A percentile compares a stretch with the other conserved stretches of the same genome.
These are phyloP conservation scores for Draba incana DNA, from an alignment of 345 rosid species.

Conservation along the genomic window DNA sequence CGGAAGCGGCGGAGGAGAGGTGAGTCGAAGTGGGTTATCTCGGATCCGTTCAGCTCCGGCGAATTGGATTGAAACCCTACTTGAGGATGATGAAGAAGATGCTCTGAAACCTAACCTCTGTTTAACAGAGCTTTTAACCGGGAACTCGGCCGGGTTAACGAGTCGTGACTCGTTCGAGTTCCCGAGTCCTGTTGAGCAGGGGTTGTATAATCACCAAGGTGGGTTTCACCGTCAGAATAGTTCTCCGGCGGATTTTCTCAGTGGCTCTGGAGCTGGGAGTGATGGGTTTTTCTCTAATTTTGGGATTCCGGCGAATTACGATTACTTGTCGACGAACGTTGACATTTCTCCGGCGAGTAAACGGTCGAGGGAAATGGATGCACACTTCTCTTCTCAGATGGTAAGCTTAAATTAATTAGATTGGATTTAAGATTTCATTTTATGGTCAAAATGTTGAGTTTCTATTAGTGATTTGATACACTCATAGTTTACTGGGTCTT, in stretches of 20 bases:
- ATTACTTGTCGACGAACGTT: slow-evolving; percentile 46
- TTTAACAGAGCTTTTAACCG: slow-evolving; percentile 61
- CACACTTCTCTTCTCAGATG: slow-evolving; percentile 49
- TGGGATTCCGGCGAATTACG: slow-evolving; percentile 53
- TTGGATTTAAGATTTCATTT: not conserved
- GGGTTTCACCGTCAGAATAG: slow-evolving; percentile 71
- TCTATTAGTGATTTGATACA: slow-evolving; percentile 25
- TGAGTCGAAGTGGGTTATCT: slow-evolving; percentile 57
- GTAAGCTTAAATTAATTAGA: slow-evolving; percentile 32
- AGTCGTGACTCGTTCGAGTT: slow-evolving; percentile 47
- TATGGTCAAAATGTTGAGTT: slow-evolving; percentile 28
- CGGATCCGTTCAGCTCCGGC: slow-evolving; percentile 84
- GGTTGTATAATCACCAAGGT: slow-evolving; percentile 38
- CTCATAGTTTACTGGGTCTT: not conserved
- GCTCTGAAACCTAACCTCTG: slow-evolving; percentile 42
- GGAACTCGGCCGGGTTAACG: slow-evolving; percentile 31
- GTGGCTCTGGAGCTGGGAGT: slow-evolving; percentile 43
- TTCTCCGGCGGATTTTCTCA: slow-evolving; percentile 69
- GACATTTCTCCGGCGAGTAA: slow-evolving; percentile 57
- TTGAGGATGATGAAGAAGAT: slow-evolving; percentile 58
- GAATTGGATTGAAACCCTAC: slow-evolving; percentile 72
- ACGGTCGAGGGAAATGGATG: slow-evolving; percentile 48
- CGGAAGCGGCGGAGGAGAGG: slow-evolving; percentile 44
- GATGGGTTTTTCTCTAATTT: slow-evolving; percentile 58
- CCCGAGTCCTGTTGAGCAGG: slow-evolving; percentile 45